These are phyloP conservation scores for Talaromyces sp. DNA, from an alignment of 2,329 filamentous ascomycete species.

Conservation along the genomic window DNA sequence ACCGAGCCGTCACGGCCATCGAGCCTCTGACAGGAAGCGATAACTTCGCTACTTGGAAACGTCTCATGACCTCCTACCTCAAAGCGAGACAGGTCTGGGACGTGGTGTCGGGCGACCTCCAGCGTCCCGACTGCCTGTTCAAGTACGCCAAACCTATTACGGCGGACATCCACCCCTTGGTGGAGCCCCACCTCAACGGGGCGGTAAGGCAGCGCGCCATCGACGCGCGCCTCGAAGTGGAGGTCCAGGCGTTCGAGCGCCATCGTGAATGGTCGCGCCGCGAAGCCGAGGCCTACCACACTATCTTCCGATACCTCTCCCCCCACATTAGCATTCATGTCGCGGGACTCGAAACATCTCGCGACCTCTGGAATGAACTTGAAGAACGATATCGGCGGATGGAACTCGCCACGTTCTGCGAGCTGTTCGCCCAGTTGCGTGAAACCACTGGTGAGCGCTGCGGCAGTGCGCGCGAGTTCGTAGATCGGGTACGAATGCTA, in stretches of 20 bases:
- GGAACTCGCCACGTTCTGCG: slow-evolving; percentile 3
- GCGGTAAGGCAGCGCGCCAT: slow-evolving; percentile 1
- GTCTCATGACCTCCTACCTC: too few species aligned
- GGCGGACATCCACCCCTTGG: background rate
- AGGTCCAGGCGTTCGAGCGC: slow-evolving; percentile 9
- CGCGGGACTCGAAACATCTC: slow-evolving; percentile 1
- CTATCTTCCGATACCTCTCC: slow-evolving; percentile 5
- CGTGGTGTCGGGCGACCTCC: background rate
- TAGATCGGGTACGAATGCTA: slow-evolving; percentile 7
- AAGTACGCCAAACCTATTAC: background rate
- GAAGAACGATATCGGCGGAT: background rate
- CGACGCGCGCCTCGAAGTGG: background rate
- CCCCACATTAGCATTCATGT: slow-evolving; percentile 1
- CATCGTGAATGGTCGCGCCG: slow-evolving; percentile 8
- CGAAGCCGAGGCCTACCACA: slow-evolving; percentile 9
- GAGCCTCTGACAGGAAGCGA: too few species aligned
- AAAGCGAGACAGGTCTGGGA: background rate
- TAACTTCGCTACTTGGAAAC: too few species aligned
- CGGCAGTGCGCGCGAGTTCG: slow-evolving; percentile 7
- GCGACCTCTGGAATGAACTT: slow-evolving; percentile 6
- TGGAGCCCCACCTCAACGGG: too few species aligned
- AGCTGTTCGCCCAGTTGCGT: slow-evolving; percentile 5
- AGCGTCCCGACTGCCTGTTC: background rate
- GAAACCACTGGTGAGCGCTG: slow-evolving; percentile 6
- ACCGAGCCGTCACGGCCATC: too few species aligned